A percentile compares a stretch with the other conserved stretches of the same genome.
Conservation (phyloP, 2,329 filamentous ascomycete species). For the Alternaria sp. region DNA sequence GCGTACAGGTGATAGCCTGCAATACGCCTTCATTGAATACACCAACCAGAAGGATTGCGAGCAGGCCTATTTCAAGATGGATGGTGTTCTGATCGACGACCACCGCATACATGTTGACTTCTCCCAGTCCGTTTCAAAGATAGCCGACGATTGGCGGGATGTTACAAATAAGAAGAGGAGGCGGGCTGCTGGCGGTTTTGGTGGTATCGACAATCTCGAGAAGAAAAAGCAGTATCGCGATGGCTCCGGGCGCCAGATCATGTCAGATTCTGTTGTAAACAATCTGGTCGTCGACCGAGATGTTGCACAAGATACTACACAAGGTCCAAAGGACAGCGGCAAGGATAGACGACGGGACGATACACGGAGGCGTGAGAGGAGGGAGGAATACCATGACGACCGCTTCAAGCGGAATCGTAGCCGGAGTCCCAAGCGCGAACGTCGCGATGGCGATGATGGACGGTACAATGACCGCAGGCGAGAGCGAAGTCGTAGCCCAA, state of each 20-base stretch:
- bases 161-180: slow-evolving; percentile 82
- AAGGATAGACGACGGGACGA: slow-evolving; percentile 52
- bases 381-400: slow-evolving; percentile 49
- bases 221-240: slow-evolving; percentile 82
- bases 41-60: slow-evolving; percentile 93
- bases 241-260: slow-evolving; percentile 37
- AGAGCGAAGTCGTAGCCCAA: slow-evolving; percentile 41
- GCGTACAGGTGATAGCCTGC: slow-evolving; percentile 91
- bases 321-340: slow-evolving; percentile 16
- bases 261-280: slow-evolving; percentile 44
- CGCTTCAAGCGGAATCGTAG: slow-evolving; percentile 51
- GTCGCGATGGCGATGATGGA: slow-evolving; percentile 42
- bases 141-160: slow-evolving; percentile 89
- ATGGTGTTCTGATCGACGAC: slow-evolving; percentile 94
- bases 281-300: slow-evolving; percentile 43
- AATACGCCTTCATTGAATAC: slow-evolving; percentile 98
- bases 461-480: slow-evolving; percentile 37
- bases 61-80: slow-evolving; percentile 98
- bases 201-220: slow-evolving; percentile 86
- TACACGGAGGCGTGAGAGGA: slow-evolving; percentile 38
- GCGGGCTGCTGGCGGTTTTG: slow-evolving; percentile 76
- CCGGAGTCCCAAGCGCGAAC: slow-evolving; percentile 43
- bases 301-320: slow-evolving; percentile 18
- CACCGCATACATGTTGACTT: slow-evolving; percentile 98
- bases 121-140: slow-evolving; percentile 87